Conservation (phyloP, 331 rosid genomes). For the Dryas integrifolia region DNA sequence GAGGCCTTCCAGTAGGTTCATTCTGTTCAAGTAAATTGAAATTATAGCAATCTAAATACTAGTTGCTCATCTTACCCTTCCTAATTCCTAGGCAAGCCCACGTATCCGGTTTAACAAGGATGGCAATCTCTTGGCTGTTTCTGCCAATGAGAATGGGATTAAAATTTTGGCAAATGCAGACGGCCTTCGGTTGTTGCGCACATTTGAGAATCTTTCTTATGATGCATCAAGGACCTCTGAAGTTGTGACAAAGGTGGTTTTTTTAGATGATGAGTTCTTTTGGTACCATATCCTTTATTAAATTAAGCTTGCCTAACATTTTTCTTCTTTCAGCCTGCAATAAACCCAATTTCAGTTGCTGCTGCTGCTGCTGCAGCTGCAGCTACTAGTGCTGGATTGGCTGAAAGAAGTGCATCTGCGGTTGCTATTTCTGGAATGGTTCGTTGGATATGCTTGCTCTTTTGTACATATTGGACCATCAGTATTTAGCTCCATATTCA, state of each 20-base stretch:
- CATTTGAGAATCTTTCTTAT: conserved; percentile 69
- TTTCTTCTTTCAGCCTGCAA: conserved; percentile 61
- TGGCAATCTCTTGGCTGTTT: conserved; percentile 89
- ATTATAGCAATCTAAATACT: conserved; percentile 6
- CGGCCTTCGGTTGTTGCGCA: conserved; percentile 68
- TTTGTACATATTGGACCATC: neutral
- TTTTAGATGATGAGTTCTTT: conserved; percentile 11
- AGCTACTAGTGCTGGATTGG: conserved; percentile 64
- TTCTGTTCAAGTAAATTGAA: conserved; percentile 18
- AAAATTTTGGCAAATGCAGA: conserved; percentile 81
- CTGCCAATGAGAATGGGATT: conserved; percentile 86
- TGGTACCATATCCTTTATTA: conserved; percentile 10
- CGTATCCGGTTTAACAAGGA: conserved; percentile 98
- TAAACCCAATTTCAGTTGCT: conserved; percentile 82
- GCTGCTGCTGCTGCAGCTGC: conserved; percentile 49
- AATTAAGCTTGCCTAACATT: conserved; percentile 14
- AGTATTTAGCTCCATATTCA: neutral
- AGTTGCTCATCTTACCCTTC: conserved; percentile 33
- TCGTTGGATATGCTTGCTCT: conserved; percentile 28
- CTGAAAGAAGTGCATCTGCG: conserved; percentile 72
- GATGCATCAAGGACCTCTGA: conserved; percentile 79
- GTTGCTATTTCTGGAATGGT: conserved; percentile 85
- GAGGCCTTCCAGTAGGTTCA: conserved; percentile 79
- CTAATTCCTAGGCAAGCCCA: conserved; percentile 73
- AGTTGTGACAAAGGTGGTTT: conserved; percentile 72